These are phyloP conservation scores for Gaertneriomyces semiglobifer DNA, from an alignment of 192 early-diverging fungal species.

Conservation along the genomic window DNA sequence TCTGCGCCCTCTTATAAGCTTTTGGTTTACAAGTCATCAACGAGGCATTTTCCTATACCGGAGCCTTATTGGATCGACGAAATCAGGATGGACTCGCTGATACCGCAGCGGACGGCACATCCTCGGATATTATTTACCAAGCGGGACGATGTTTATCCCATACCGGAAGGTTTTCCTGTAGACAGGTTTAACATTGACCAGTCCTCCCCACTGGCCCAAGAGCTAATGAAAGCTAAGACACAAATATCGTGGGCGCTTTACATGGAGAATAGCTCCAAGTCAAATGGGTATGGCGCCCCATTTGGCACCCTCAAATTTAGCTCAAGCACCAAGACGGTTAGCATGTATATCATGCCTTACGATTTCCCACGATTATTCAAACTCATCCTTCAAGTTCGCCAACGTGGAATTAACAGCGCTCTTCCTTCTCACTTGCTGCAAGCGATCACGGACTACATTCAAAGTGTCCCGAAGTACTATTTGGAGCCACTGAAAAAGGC, in stretches of 20 bases:
- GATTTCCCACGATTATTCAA: slow-evolving; percentile 75
- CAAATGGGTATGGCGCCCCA: slow-evolving; percentile 59
- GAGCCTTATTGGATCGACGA: slow-evolving; percentile 60
- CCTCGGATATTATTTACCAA: slow-evolving; percentile 59
- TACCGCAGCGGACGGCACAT: slow-evolving; percentile 58
- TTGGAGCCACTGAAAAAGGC: slow-evolving; percentile 52
- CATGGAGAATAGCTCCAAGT: slow-evolving; percentile 51
- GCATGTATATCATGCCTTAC: slow-evolving; percentile 73
- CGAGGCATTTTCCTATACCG: slow-evolving; percentile 64
- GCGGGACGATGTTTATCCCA: slow-evolving; percentile 52
- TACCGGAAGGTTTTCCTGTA: slow-evolving; percentile 71
- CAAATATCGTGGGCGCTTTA: too few species aligned
- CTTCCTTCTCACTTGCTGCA: not conserved
- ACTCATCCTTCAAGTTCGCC: slow-evolving; percentile 44
- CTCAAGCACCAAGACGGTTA: slow-evolving; percentile 61
- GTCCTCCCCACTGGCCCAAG: slow-evolving; percentile 51
- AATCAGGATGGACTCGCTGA: not conserved
- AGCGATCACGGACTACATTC: slow-evolving; percentile 20
- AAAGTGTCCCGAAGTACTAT: slow-evolving; percentile 34
- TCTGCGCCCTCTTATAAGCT: slow-evolving; percentile 24
- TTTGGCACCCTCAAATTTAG: slow-evolving; percentile 74
- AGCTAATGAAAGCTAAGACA: slow-evolving; percentile 46
- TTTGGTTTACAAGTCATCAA: slow-evolving; percentile 28
- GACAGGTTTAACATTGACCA: slow-evolving; percentile 73
- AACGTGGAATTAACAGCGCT: not conserved